A percentile compares a stretch with the other conserved stretches of the same genome.
phyloP scores from a whole-genome alignment of 495 filamentous ascomycete genomes.

The Cetradonia linearis region DNA sequence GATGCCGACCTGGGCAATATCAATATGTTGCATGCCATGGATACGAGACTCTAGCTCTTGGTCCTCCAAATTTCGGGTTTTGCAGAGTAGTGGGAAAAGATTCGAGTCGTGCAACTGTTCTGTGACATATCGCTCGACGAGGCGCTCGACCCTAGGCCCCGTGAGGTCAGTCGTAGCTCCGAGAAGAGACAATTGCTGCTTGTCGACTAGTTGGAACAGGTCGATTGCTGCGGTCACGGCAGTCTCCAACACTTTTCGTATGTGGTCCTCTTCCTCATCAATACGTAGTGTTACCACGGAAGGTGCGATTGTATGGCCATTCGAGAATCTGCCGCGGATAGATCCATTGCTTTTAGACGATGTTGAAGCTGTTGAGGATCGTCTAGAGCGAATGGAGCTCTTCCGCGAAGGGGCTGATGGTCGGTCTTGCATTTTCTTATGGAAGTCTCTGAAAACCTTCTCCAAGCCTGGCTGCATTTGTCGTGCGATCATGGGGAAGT shows the following conservation, averaged over 20 bases:
- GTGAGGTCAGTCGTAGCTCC: slow-evolving; percentile 91
- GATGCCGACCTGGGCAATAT: slow-evolving; percentile 90
- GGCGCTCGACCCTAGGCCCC: slow-evolving; percentile 77
- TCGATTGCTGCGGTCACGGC: slow-evolving; percentile 91
- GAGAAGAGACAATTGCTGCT: slow-evolving; percentile 83
- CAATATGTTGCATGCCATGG: slow-evolving; percentile 82
- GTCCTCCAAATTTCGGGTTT: slow-evolving; percentile 70
- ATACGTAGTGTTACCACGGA: slow-evolving; percentile 44
- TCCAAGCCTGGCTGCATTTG: slow-evolving; percentile 94
- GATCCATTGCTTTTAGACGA: slow-evolving; percentile 22
- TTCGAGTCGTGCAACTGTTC: slow-evolving; percentile 86
- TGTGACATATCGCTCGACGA: slow-evolving; percentile 90
- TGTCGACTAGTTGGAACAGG: slow-evolving; percentile 89
- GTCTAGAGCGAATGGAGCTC: slow-evolving; percentile 30
- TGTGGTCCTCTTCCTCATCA: slow-evolving; percentile 79
- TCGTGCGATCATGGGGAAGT: slow-evolving; percentile 92
- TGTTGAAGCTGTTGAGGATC: slow-evolving; percentile 22
- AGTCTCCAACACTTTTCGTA: slow-evolving; percentile 77
- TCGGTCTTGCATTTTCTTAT: slow-evolving; percentile 71
- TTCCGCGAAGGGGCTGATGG: slow-evolving; percentile 63
- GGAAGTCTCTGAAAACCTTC: slow-evolving; percentile 82
- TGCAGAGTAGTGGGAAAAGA: slow-evolving; percentile 72
- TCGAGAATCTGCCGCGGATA: slow-evolving; percentile 22
- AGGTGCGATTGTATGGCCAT: slow-evolving; percentile 30
- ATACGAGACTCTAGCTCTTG: slow-evolving; percentile 85